Conservation (phyloP, 129 eudicot species). For the Flaveria trinervia region DNA sequence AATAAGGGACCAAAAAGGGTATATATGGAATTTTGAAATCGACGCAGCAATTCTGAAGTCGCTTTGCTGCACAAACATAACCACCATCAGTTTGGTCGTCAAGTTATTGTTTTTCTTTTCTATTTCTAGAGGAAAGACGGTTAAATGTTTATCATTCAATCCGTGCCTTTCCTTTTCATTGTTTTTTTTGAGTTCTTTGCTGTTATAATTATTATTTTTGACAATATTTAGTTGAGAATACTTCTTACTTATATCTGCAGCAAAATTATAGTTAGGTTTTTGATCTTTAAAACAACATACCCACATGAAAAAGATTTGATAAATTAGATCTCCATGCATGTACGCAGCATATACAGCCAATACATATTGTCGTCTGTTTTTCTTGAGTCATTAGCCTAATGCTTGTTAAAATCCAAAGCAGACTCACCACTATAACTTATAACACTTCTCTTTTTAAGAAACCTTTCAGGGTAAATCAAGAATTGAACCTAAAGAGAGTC, state of each 20-base stretch:
- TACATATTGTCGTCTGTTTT: too few species aligned
- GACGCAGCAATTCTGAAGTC: slow-evolving; percentile 22
- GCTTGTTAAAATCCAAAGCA: too few species aligned
- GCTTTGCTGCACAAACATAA: slow-evolving; percentile 32
- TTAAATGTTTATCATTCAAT: slow-evolving; percentile 28
- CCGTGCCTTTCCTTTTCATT: slow-evolving; percentile 28
- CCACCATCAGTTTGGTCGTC: slow-evolving; percentile 19
- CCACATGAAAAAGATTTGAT: too few species aligned
- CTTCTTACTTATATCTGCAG: slow-evolving; percentile 15
- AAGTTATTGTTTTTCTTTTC: background rate
- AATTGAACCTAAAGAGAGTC: too few species aligned
- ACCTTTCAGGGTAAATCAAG: too few species aligned
- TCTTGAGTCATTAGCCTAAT: too few species aligned
- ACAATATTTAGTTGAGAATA: slow-evolving; percentile 14
- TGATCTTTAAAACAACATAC: too few species aligned
- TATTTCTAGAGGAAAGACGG: slow-evolving; percentile 37
- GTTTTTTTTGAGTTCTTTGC: slow-evolving; percentile 18
- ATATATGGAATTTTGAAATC: slow-evolving; percentile 15
- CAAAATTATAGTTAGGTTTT: too few species aligned
- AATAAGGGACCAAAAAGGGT: slow-evolving; percentile 27
- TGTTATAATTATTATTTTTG: slow-evolving; percentile 24
- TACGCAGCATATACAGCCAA: too few species aligned
- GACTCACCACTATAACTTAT: too few species aligned
- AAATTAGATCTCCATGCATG: too few species aligned
- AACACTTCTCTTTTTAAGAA: too few species aligned